These are phyloP conservation scores for Penicillium sp. DNA, from an alignment of 2,329 filamentous ascomycete species.

Conservation along the genomic window DNA sequence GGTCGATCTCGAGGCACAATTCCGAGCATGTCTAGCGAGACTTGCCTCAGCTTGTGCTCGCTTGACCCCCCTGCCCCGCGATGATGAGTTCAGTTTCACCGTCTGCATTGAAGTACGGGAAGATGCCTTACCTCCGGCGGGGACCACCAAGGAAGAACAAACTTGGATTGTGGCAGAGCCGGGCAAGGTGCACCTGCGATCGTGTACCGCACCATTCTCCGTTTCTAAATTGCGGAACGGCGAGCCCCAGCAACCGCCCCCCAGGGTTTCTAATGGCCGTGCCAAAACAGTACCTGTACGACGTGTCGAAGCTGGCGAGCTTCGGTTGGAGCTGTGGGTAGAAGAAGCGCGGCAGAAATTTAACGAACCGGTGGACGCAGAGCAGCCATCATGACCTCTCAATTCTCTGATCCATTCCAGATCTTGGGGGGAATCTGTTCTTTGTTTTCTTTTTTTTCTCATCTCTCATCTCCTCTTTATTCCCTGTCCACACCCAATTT, in stretches of 20 bases:
- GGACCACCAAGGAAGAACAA: slow-evolving; percentile 51
- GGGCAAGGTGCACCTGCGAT: slow-evolving; percentile 41
- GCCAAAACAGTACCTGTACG: slow-evolving; percentile 61
- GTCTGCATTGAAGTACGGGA: slow-evolving; percentile 51
- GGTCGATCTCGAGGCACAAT: slow-evolving; percentile 50
- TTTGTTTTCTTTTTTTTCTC: slow-evolving; percentile 9
- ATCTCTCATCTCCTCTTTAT: slow-evolving; percentile 19
- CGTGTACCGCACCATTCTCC: slow-evolving; percentile 42
- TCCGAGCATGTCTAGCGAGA: slow-evolving; percentile 48
- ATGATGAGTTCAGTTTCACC: slow-evolving; percentile 51
- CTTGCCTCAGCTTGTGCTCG: slow-evolving; percentile 46
- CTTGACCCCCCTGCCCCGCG: slow-evolving; percentile 44
- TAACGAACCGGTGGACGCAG: slow-evolving; percentile 41
- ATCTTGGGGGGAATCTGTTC: slow-evolving; percentile 16
- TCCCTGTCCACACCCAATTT: slow-evolving; percentile 20
- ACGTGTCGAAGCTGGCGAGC: slow-evolving; percentile 62
- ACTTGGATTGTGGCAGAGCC: slow-evolving; percentile 62
- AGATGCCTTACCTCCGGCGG: slow-evolving; percentile 48
- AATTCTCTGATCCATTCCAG: slow-evolving; percentile 16
- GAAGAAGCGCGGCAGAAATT: slow-evolving; percentile 62
- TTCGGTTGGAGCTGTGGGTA: slow-evolving; percentile 68
- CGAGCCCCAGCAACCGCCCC: slow-evolving; percentile 35
- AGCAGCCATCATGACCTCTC: slow-evolving; percentile 35
- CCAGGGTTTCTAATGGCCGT: slow-evolving; percentile 46
- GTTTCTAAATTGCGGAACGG: slow-evolving; percentile 40